Conservation (phyloP, 805 yeast genomes). For the Kazachstania africana region DNA sequence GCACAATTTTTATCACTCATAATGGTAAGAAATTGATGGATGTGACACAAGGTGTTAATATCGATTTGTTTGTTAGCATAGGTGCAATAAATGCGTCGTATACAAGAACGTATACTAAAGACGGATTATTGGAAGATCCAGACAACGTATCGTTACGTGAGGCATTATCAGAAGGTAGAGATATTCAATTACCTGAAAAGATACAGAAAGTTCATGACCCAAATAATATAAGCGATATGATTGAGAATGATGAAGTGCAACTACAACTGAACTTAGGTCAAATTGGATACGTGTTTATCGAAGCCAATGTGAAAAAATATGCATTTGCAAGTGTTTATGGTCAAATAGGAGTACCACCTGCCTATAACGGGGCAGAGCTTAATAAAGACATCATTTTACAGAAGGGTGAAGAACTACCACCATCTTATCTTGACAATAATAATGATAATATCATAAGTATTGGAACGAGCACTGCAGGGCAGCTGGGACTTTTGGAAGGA, state of each 20-base stretch:
- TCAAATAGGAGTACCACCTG: slow-evolving; percentile 35
- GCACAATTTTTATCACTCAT: slow-evolving; percentile 83
- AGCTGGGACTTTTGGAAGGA: no score
- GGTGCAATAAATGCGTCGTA: slow-evolving; percentile 30
- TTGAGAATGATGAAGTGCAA: slow-evolving; percentile 22
- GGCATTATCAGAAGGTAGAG: slow-evolving; percentile 14
- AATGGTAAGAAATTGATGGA: slow-evolving; percentile 84
- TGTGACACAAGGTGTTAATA: slow-evolving; percentile 58
- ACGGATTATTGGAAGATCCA: slow-evolving; percentile 26
- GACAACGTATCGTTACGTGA: slow-evolving; percentile 23
- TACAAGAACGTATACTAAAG: slow-evolving; percentile 26
- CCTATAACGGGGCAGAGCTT: slow-evolving; percentile 30
- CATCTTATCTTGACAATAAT: slow-evolving; percentile 50
- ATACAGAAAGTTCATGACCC: slow-evolving; percentile 16
- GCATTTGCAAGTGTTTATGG: slow-evolving; percentile 45
- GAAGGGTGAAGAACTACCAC: slow-evolving; percentile 65
- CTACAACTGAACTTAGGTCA: slow-evolving; percentile 68
- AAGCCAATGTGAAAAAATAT: slow-evolving; percentile 78
- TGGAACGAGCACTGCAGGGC: no score
- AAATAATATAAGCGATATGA: slow-evolving; percentile 6
- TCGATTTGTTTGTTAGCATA: slow-evolving; percentile 30
- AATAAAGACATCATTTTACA: slow-evolving; percentile 46
- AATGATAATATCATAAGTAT: slow-evolving; percentile 19
- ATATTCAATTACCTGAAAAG: slow-evolving; percentile 14
- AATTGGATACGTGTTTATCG: slow-evolving; percentile 67